Conservation (phyloP, 805 yeast genomes). For the Yamadazyma kitorensis region DNA sequence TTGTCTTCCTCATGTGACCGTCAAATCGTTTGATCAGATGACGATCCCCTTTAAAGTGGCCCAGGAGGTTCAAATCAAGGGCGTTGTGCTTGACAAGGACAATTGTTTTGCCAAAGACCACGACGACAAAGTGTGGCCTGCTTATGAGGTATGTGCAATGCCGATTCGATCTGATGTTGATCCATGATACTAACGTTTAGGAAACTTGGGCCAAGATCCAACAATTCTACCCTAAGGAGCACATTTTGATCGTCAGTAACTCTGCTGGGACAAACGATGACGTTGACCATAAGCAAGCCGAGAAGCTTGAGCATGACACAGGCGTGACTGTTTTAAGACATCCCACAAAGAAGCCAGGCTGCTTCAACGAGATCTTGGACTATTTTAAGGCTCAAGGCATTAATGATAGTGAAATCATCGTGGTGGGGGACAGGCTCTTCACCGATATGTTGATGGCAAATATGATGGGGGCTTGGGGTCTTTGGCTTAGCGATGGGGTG, state of each 20-base stretch:
- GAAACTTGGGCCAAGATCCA: constrained; percentile 54
- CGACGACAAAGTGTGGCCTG: constrained; percentile 77
- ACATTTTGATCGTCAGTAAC: constrained; percentile 77
- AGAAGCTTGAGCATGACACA: constrained; percentile 54
- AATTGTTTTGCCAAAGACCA: constrained; percentile 90
- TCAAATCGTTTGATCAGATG: constrained; percentile 57
- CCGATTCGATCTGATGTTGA: neutral
- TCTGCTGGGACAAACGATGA: constrained; percentile 92
- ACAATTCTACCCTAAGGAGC: constrained; percentile 57
- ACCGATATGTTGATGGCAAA: constrained; percentile 95
- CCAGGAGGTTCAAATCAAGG: constrained; percentile 47
- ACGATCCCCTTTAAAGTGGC: constrained; percentile 51
- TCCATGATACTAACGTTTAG: constrained; percentile 16
- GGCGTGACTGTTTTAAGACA: constrained; percentile 73
- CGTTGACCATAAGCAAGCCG: constrained; percentile 55
- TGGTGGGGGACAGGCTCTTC: constrained; percentile 87
- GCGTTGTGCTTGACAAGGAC: constrained; percentile 88
- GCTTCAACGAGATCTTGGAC: constrained; percentile 62
- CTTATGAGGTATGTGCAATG: constrained; percentile 24
- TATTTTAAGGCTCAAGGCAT: constrained; percentile 52
- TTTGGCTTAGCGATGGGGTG: constrained; percentile 85
- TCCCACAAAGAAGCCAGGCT: constrained; percentile 78
- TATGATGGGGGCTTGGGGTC: constrained; percentile 80
- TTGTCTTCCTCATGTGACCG: constrained; percentile 61
- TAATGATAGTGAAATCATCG: constrained; percentile 64